Percentiles rank a stretch among this genome's conserved stretches.
Conservation (phyloP, 179 eudicot genomes). For the Beta macrorhiza region DNA sequence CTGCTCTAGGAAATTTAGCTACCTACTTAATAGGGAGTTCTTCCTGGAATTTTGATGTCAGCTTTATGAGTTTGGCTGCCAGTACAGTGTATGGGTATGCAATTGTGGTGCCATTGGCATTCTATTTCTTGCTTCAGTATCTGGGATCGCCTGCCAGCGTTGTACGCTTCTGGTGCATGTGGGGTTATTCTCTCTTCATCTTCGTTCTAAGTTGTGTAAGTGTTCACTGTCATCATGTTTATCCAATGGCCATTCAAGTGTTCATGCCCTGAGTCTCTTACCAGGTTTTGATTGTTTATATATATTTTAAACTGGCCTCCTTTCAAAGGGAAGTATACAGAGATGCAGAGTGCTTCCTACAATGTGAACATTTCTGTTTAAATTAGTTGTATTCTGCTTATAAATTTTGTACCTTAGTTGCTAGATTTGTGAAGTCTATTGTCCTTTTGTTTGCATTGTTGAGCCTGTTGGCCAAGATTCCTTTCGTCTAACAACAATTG, state of each 20-base stretch:
- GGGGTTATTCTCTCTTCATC: constrained; percentile 95
- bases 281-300: neutral
- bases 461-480: constrained; percentile 4
- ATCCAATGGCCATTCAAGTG: neutral
- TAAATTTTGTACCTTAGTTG: neutral
- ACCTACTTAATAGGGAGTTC: constrained; percentile 64
- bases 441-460: constrained; percentile 5
- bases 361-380: neutral
- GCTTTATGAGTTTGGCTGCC: constrained; percentile 70
- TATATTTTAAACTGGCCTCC: neutral
- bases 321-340: neutral
- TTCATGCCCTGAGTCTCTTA: neutral
- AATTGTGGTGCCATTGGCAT: constrained; percentile 70
- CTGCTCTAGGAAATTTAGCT: constrained; percentile 80
- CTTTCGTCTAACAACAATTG: neutral
- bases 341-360: neutral
- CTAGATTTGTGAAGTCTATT: neutral
- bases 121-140: constrained; percentile 86
- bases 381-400: neutral
- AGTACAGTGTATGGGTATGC: constrained; percentile 72
- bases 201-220: constrained; percentile 71
- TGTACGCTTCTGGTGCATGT: constrained; percentile 94
- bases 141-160: constrained; percentile 76
- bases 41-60: constrained; percentile 79
- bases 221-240: constrained; percentile 14